Evolutionary conservation across 495 filamentous ascomycete genomes (phyloP), one percentile per base, ranked within the genome.

Genomic region (Amniculicola lignicola): DNA sequence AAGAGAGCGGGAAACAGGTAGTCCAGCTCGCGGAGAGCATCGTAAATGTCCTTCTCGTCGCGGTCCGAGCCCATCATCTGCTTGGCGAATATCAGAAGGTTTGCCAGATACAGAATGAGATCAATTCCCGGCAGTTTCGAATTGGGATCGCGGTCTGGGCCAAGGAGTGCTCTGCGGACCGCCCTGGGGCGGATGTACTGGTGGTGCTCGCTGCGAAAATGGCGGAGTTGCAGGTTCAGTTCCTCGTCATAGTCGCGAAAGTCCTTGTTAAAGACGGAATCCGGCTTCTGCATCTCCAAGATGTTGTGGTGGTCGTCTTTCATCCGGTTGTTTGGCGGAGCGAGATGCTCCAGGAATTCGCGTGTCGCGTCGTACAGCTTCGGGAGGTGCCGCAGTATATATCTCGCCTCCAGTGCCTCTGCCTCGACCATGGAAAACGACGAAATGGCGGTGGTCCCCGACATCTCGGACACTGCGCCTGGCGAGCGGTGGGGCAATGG

Each of bases 81-180:
- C 39, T 60, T 71, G 2, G 66, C 59, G n/a, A 76, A 55, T 1
- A 59, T 51, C n/a, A 70, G 65, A 27, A 77, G 38, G 58, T 77
- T 77, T n/a, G 74, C 72, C 7, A 64, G 61, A 21, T 76, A 67
- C 2, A 77, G 33, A 16, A 76, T 54, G 14, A 62, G 48, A 57
- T 76, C 70, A 9, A 70, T 66, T 11, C 67, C 63, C 41, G 54
- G 67, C 16, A 51, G 50, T 9, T 50, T 60, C 3, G 47, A 46
- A 6, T 43, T 47, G 23, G 42, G 40, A 31, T 70, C 60, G 51
- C 36, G 48, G n/a, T 59, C 16, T 3, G 35, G 48, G 1, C 54
- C 52, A 37, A 53, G 39, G 14, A 74, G 39, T 25, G 58, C 61
- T 6, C 59, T 59, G 3, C 67, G 41, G 4, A 71, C 51, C 9